phyloP scores from a whole-genome alignment of 1,284 basidiomycete species.

The Malassezia arunalokei region DNA sequence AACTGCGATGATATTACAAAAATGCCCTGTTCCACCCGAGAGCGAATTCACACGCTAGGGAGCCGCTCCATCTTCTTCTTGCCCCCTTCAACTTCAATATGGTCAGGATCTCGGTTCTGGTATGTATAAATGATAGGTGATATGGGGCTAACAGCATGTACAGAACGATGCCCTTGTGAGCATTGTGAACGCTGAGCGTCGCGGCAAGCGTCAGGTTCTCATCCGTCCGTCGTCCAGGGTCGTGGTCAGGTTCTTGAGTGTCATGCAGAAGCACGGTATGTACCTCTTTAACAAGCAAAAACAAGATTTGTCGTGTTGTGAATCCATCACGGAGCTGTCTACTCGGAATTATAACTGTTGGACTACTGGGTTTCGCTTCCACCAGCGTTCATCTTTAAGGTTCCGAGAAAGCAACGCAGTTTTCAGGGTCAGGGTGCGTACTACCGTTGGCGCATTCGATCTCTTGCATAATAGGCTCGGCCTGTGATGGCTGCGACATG shows the following conservation, averaged over 20 bases:
- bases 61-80: slow-evolving; percentile 11
- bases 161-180: slow-evolving; percentile 46
- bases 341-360: slow-evolving; percentile 46
- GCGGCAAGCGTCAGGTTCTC: slow-evolving; percentile 46
- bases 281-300: slow-evolving; percentile 3
- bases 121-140: slow-evolving; percentile 17
- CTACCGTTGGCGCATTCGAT: neutral
- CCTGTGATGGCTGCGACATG: slow-evolving; percentile 19
- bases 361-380: slow-evolving; percentile 28
- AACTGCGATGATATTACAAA: slow-evolving; percentile 1
- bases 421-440: neutral
- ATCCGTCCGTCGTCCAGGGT: slow-evolving; percentile 46
- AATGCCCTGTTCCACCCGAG: slow-evolving; percentile 6
- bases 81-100: slow-evolving; percentile 31
- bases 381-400: slow-evolving; percentile 44
- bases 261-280: slow-evolving; percentile 47
- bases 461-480: slow-evolving; percentile 5
- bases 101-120: slow-evolving; percentile 45
- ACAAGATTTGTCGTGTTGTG: neutral
- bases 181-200: slow-evolving; percentile 47
- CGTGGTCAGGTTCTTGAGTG: slow-evolving; percentile 46
- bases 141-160: neutral
- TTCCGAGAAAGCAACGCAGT: slow-evolving; percentile 37
- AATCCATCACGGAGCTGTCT: neutral
- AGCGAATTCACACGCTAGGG: slow-evolving; percentile 8